Conservation (phyloP, 768 basidiomycete species). For the Multifurca ochricompacta region DNA sequence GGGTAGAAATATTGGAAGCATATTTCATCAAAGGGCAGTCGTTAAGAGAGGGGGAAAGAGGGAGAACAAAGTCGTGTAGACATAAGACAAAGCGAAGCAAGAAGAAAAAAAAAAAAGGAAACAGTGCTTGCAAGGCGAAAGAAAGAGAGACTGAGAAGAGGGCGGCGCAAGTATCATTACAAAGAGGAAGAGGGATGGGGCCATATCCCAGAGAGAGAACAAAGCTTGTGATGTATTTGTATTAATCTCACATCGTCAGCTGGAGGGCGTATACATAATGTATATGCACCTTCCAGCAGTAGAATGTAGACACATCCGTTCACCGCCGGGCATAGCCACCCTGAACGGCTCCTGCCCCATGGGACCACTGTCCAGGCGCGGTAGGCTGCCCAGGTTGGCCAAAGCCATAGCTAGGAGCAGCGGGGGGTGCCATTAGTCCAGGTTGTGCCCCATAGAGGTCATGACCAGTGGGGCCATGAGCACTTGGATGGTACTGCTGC, state of each 20-base stretch:
- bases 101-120: slow-evolving; percentile 15
- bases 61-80: neutral
- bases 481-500: slow-evolving; percentile 16
- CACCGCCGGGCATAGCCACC: slow-evolving; percentile 21
- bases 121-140: slow-evolving; percentile 4
- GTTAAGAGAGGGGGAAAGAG: neutral
- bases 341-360: slow-evolving; percentile 19
- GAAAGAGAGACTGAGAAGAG: slow-evolving; percentile 3
- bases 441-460: slow-evolving; percentile 16
- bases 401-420: slow-evolving; percentile 18
- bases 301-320: neutral
- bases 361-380: slow-evolving; percentile 20
- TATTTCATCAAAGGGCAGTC: slow-evolving; percentile 14
- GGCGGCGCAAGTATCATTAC: slow-evolving; percentile 13
- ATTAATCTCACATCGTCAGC: neutral
- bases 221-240: slow-evolving; percentile 4
- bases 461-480: slow-evolving; percentile 12
- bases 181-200: slow-evolving; percentile 3
- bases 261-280: slow-evolving; percentile 6
- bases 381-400: slow-evolving; percentile 16
- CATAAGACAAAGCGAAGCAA: slow-evolving; percentile 17
- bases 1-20: no score
- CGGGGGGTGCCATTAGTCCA: slow-evolving; percentile 21
- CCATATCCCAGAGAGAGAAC: slow-evolving; percentile 8
- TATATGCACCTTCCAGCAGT: neutral